Evolutionary conservation across 805 yeast genomes (phyloP), one percentile per base, ranked within the genome.

Genomic region (Starmerella stellata): DNA sequence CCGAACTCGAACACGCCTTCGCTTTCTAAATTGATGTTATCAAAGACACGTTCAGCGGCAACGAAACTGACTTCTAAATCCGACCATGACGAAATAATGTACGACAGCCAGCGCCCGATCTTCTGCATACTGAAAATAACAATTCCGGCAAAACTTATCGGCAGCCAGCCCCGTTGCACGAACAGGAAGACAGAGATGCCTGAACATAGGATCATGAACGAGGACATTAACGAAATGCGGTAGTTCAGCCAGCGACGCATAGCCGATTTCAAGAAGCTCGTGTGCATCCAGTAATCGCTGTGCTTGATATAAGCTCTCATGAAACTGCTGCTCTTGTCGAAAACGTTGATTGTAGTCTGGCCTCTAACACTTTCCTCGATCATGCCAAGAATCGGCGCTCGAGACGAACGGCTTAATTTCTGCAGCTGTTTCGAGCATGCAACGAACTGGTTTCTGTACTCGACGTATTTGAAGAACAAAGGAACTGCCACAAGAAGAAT

Each of bases 11-110:
- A 66, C 1, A 87, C 80, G 5, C 95, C 96, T 61, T 90, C 98
- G n/a, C 81, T 65, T 29, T 62, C 62, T 43, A 85, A 62, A n/a
- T 63, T 61, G 28, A 90, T 72, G 56, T 82, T 87, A 55, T 44
- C 47, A 3, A 49, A 38, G 3, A 48, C 30, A 1, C 34, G 70
- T 61, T 83, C 94, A 32, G 83, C 92, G 11, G 90, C 77, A 29
- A 82, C 93, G 56, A 80, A 78, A 54, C 78, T 80, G 3, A 93
- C 78, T 58, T 83, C 95, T 34, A 85, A 79, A 50, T 80, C 93
- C 36, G 82, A 93, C 3, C 92, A 75, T 81, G 80, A 78, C 62
- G 93, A 68, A 21, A 85, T 93, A 58, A 85, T 78, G 80, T 87
- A 76, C 52, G 78, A 78, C 59, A 83, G 66, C 1, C 83, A 65